Conservation (phyloP, 306 rosid genomes). For the Medicago ruthenica region DNA sequence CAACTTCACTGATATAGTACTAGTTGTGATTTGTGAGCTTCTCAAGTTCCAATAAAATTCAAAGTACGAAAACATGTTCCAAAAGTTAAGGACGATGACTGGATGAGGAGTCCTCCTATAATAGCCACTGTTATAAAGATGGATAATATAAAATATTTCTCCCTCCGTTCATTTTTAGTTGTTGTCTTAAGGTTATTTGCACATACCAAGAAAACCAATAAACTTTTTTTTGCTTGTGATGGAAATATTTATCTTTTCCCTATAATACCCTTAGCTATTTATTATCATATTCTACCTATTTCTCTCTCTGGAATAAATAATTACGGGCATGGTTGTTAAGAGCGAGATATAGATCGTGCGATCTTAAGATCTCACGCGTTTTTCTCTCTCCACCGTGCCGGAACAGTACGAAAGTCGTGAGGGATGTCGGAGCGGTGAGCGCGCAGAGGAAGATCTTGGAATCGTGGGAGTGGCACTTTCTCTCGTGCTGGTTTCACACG, state of each 20-base stretch:
- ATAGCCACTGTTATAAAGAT: slow-evolving; percentile 28
- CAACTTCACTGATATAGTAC: slow-evolving; percentile 20
- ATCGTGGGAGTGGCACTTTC: too few species aligned
- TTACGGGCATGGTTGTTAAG: background rate
- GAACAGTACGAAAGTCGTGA: too few species aligned
- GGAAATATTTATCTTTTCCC: background rate
- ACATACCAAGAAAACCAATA: background rate
- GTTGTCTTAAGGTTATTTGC: background rate
- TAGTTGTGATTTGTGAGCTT: slow-evolving; percentile 1
- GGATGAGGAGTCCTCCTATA: slow-evolving; percentile 19
- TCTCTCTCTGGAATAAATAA: background rate
- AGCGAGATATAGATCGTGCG: too few species aligned
- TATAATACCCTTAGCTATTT: background rate
- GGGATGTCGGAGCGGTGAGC: too few species aligned
- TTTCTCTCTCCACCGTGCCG: too few species aligned
- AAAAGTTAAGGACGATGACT: background rate
- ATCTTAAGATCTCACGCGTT: too few species aligned
- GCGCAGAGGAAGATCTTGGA: too few species aligned
- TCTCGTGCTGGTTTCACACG: too few species aligned
- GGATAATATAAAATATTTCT: slow-evolving; percentile 25
- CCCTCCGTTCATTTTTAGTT: background rate
- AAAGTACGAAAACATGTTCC: slow-evolving; percentile 2
- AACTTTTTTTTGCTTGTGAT: background rate
- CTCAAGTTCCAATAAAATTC: slow-evolving; percentile 4
- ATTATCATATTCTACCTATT: background rate